These are phyloP conservation scores for Yamadazyma pseudoaaseri DNA, from an alignment of 1,139 yeast species.

Conservation along the genomic window DNA sequence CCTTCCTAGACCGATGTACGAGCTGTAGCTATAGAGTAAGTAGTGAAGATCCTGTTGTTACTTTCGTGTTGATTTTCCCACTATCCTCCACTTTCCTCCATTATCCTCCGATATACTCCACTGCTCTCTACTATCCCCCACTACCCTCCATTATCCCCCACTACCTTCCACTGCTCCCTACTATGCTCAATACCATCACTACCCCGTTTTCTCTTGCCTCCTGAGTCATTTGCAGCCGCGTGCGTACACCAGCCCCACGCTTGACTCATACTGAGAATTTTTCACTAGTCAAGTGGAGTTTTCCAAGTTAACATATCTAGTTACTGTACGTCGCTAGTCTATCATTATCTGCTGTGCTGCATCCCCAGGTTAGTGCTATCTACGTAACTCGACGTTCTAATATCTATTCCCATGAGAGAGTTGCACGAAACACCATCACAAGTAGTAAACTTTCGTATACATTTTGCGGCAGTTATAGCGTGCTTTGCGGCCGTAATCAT, in stretches of 20 bases:
- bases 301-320: neutral
- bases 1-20: constrained; percentile 35
- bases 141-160: no score
- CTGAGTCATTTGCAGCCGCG: neutral
- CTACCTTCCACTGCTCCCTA: neutral
- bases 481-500: constrained; percentile 35
- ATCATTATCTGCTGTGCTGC: neutral
- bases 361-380: no score
- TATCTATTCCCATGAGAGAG: neutral
- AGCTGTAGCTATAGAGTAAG: no score
- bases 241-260: neutral
- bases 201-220: neutral
- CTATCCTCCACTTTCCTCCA: neutral
- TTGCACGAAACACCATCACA: no score
- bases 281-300: neutral
- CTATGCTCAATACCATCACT: neutral
- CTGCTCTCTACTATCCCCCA: no score
- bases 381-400: no score
- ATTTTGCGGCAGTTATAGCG: constrained; percentile 25
- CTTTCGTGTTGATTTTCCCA: neutral
- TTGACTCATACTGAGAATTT: neutral
- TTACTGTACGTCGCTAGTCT: neutral
- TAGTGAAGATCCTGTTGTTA: neutral
- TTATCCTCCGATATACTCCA: no score
- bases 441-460: constrained; percentile 6